Percentiles rank a stretch among this genome's conserved stretches.
Evolutionary conservation across 371 early-diverging fungal genomes (phyloP).

Genomic region (Rhizopus arrhizus): DNA sequence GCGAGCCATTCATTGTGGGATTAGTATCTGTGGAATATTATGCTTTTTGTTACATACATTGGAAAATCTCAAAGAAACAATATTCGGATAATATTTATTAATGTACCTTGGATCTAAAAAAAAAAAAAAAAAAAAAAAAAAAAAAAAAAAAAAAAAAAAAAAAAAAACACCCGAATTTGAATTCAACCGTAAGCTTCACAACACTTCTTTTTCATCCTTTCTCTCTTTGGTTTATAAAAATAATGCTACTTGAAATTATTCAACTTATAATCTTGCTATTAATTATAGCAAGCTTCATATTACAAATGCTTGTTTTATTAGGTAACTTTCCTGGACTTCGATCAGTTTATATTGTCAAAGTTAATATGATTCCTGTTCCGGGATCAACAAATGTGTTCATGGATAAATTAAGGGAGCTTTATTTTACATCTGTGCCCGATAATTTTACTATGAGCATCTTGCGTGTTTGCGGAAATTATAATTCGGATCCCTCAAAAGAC

Average conservation of each 20-base stretch:
- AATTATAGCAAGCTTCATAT: constrained; percentile 21
- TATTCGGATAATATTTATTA: too few relatives aligned
- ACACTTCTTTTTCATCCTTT: neutral
- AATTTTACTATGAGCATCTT: constrained; percentile 17
- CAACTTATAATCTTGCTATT: constrained; percentile 11
- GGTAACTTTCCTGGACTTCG: constrained; percentile 23
- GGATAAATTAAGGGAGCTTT: neutral
- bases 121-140: too few relatives aligned
- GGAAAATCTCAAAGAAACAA: too few relatives aligned
- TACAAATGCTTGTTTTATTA: constrained; percentile 20
- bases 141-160: too few relatives aligned
- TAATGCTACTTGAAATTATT: constrained; percentile 10
- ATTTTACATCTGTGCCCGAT: constrained; percentile 6
- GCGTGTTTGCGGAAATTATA: constrained; percentile 17
- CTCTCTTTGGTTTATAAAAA: neutral
- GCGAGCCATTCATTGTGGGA: too few relatives aligned
- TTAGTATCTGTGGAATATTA: too few relatives aligned
- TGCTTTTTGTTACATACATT: too few relatives aligned
- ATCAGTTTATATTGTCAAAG: constrained; percentile 17
- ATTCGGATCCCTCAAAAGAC: constrained; percentile 8
- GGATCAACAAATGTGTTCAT: neutral
- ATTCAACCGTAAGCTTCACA: neutral
- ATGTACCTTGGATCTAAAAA: too few relatives aligned
- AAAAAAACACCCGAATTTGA: too few relatives aligned
- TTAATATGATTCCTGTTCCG: constrained; percentile 4